Evolutionary conservation across 2,329 filamentous ascomycete genomes (phyloP), one percentile per base, ranked within the genome.

Genomic region (Rhinocladiella mackenziei): DNA sequence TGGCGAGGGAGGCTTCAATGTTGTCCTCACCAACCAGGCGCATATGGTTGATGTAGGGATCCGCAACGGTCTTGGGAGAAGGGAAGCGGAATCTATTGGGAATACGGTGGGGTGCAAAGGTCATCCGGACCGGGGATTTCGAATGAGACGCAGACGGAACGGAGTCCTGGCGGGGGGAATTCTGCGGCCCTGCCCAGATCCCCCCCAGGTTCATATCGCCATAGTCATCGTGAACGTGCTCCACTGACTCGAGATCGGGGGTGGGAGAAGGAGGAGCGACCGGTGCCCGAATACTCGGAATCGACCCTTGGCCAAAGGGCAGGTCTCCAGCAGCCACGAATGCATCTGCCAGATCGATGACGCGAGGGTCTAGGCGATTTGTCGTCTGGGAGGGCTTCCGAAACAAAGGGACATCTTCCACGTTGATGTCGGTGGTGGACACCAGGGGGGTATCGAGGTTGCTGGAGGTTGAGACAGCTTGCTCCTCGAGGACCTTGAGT

Each of bases 281-380:
- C 25, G 37, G 39, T n/a, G 44, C 41, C 10, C 29, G 20, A 7
- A 51, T 17, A 2, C 36, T 28, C 6, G 39, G 34, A 10, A 47
- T 5, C 3, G 40, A 15, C 13, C 31, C 33, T 22, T 34, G 30
- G 10, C 15, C 26, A 14, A 51, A 34, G 9, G 49, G 49, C 7
- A 52, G 34, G 28, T 52, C 49, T 2, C 49, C 49, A n/a, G 49
- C 49, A 14, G 49, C 49, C 19, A 38, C 38, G 20, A 52, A 52
- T 1, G 45, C 49, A 26, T 52, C 49, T 9, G 37, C 49, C 10
- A 52, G 38, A 22, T 48, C 44, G 35, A 51, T 43, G 6, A 47
- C 28, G 8, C 19, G 35, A n/a, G 37, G 29, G 3, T 39, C 7
- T 19, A 30, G 10, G 14, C 20, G 19, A 31, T n/a, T 14, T n/a